A percentile compares a stretch with the other conserved stretches of the same genome.
These are phyloP conservation scores for Intubia oerlemansii DNA, from an alignment of 2,329 filamentous ascomycete genomes.

Conservation along the genomic window DNA sequence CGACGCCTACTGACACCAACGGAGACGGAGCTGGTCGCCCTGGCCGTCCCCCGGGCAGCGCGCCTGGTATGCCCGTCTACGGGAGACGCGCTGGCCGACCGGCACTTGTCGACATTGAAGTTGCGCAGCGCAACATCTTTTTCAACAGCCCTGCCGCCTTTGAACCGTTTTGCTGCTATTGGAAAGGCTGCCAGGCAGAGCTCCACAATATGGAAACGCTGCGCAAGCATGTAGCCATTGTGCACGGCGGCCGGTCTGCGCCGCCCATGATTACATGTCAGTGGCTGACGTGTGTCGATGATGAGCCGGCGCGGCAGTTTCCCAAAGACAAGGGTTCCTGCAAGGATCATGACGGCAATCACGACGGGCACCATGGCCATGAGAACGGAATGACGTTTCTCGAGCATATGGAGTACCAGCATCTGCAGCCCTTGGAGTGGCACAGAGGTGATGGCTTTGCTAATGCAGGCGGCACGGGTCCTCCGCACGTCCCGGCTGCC, in stretches of 20 bases:
- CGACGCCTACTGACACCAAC: too few relatives aligned
- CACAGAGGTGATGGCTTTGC: slow-evolving; percentile 36
- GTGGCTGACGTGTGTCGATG: slow-evolving; percentile 20
- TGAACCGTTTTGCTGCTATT: slow-evolving; percentile 35
- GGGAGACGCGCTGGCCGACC: slow-evolving; percentile 12
- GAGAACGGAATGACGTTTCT: slow-evolving; percentile 15
- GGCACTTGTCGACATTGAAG: slow-evolving; percentile 13
- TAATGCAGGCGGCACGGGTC: slow-evolving; percentile 13
- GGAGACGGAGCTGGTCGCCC: too few relatives aligned
- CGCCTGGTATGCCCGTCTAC: too few relatives aligned
- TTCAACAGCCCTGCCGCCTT: slow-evolving; percentile 6
- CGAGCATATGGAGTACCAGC: slow-evolving; percentile 30
- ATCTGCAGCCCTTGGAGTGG: slow-evolving; percentile 32
- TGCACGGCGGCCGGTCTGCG: slow-evolving; percentile 18
- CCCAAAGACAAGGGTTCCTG: too few relatives aligned
- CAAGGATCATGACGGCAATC: background rate
- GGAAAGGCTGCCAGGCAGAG: slow-evolving; percentile 35
- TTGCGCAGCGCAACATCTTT: slow-evolving; percentile 18
- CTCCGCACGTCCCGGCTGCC: background rate
- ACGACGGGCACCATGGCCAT: slow-evolving; percentile 2
- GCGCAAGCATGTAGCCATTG: slow-evolving; percentile 26
- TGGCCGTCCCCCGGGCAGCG: too few relatives aligned
- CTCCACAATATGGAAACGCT: slow-evolving; percentile 41
- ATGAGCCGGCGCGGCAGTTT: slow-evolving; percentile 7
- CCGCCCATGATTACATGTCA: slow-evolving; percentile 11